These are phyloP conservation scores for Hypsizygus marmoreus DNA, from an alignment of 768 basidiomycete species.

Conservation along the genomic window DNA sequence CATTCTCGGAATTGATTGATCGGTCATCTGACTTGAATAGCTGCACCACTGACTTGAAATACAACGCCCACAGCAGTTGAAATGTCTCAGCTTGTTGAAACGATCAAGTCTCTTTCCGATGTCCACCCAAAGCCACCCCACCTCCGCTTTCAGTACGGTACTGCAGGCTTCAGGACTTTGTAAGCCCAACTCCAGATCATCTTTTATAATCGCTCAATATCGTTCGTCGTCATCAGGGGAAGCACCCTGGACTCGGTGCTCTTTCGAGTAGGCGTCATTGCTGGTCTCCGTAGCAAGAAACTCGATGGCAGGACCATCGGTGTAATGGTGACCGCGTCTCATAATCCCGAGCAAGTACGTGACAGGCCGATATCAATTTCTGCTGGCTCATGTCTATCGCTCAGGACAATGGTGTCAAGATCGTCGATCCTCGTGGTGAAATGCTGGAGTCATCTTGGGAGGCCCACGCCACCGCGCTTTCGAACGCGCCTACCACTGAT, in stretches of 20 bases:
- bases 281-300: constrained; percentile 87
- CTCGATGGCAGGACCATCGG: constrained; percentile 92
- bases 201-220: constrained; percentile 13
- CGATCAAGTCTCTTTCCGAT: constrained; percentile 52
- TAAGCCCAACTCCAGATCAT: constrained; percentile 41
- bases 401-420: constrained; percentile 98
- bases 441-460: constrained; percentile 98
- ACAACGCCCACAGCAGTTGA: background rate
- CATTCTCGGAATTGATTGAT: constrained; percentile 11
- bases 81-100: constrained; percentile 42
- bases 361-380: constrained; percentile 9
- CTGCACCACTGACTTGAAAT: background rate
- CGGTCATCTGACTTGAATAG: constrained; percentile 8
- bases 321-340: constrained; percentile 99
- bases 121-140: constrained; percentile 73
- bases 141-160: constrained; percentile 84
- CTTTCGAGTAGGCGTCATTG: constrained; percentile 90
- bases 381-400: constrained; percentile 5
- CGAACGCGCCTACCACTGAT: constrained; percentile 77
- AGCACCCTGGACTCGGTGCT: constrained; percentile 83
- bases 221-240: constrained; percentile 46
- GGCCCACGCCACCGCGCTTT: constrained; percentile 77
- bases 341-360: constrained; percentile 93
- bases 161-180: constrained; percentile 92
- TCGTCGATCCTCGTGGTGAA: constrained; percentile 95